Evolutionary conservation across 106 monocot genomes (phyloP), one percentile per base, ranked within the genome.

Genomic region (Allium cepa): DNA sequence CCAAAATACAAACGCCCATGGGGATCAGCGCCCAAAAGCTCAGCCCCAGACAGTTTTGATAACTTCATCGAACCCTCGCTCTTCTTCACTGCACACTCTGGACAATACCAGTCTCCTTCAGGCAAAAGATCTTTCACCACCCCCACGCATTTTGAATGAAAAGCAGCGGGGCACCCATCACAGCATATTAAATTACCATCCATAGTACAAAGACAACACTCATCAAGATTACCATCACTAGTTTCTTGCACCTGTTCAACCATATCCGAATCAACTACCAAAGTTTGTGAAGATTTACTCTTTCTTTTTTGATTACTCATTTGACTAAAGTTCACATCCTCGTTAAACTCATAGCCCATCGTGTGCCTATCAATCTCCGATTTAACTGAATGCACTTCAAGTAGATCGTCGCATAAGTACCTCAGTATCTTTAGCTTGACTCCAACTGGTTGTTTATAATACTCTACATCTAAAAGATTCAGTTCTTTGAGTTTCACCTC

Each of bases 91-190:
- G 71, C 45, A 59, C 99, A 99, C 57, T 93, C 99, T 9, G 99
- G 99, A 63, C 99, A 99, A 69, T 71, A 87, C 99, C 99, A 99
- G 16, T 93, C 93, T 49, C 99, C 93, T 69, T 93, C 93, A 45
- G 99, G 99, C 69, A 99, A 87, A 61, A 79, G 79, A 74, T 90
- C 78, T 72, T 83, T 80, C 6, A 72, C 77, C 51, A 87, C 77
- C 26, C 99, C 99, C 15, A 93, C 87, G 64, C 99, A 99, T 71
- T 76, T 99, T 26, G 99, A 89, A 77, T 99, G 99, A 74, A 93
- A 99, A 14, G 99, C 99, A 71, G 89, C 87, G 70, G 99, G 99
- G 68, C 99, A 99, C 46, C 99, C 99, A 86, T 99, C 99, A 78
- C 99, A 99, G 73, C 99, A 99, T 69, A 99, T 82, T 64, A 99